Evolutionary conservation across 2,329 filamentous ascomycete species (phyloP).

Genomic region (Aspergillus unguis): DNA sequence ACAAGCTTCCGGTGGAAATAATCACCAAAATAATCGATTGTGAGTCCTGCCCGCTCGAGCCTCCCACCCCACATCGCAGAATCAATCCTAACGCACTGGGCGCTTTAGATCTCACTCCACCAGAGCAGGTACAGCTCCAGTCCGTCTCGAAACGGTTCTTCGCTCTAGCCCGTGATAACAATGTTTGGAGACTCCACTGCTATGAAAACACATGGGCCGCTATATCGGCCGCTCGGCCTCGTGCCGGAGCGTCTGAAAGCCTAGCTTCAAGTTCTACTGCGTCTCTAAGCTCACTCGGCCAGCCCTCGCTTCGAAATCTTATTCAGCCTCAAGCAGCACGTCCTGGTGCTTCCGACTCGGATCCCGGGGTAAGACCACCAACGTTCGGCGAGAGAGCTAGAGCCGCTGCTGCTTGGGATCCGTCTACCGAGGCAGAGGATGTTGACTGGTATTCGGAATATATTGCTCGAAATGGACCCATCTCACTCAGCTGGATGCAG

Average conservation of each 20-base stretch:
- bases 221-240: conserved; percentile 35
- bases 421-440: conserved; percentile 66
- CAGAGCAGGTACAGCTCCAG: conserved; percentile 66
- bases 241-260: conserved; percentile 40
- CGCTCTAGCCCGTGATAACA: conserved; percentile 67
- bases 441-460: conserved; percentile 88
- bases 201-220: conserved; percentile 69
- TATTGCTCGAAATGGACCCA: conserved; percentile 72
- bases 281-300: conserved; percentile 31
- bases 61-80: conserved; percentile 16
- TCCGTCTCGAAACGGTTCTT: conserved; percentile 65
- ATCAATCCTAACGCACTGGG: not conserved
- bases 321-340: conserved; percentile 28
- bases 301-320: conserved; percentile 31
- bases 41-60: conserved; percentile 40
- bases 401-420: conserved; percentile 72
- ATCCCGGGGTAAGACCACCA: conserved; percentile 9
- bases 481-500: conserved; percentile 75
- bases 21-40: conserved; percentile 61
- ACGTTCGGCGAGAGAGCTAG: conserved; percentile 29
- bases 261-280: conserved; percentile 44
- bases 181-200: conserved; percentile 72
- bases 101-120: conserved; percentile 57
- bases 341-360: not conserved
- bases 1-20: conserved; percentile 62